Base-by-base conservation (phyloP, 345 rosid species). In the Acer yangbiense region DNA sequence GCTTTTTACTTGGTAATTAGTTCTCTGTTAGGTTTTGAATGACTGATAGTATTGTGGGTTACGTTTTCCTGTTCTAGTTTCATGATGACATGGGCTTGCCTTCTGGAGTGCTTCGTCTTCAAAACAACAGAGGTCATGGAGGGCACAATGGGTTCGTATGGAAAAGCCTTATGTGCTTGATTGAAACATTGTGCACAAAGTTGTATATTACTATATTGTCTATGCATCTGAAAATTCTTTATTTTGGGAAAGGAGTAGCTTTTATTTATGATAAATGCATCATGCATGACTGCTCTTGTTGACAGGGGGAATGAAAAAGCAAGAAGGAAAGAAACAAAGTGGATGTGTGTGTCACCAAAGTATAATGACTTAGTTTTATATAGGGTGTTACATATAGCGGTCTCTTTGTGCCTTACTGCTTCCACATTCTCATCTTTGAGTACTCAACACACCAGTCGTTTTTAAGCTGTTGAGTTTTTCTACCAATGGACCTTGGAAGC, bases 51-150 rank as follows among this genome's bases (percentile, higher is more conserved):
- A 69, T 44, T 68, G 76, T 60, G 61, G 61, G 10, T 67, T 29
- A 69, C 29, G 11, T 41, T 67, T 66, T 77, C 60, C 44, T 58
- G 27, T 52, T 86, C 68, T 75, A 95, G 98, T 85, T 89, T 81
- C 96, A 95, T 80, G 99, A 95, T 74, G 97, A 93, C 82, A 89
- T 83, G 88, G 86, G 81, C 78, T 85, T 93, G 82, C 94, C 97
- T 65, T 93, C 94, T 77, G 96, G 98, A 79, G 98, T 95, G 75
- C 98, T 95, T 79, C 97, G 96, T 73, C 93, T 95, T 86, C 92
- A 90, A 76, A 80, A 78, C n/a, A 90, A 87, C 81, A 92, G 98
- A 77, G 98, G 98, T 66, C 98, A 92, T 81, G 95, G 91, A 71
- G 77, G 92, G 75, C 98, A 95, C 76, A 93, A 88, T 63, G 99